These are phyloP conservation scores for Umbilicaria muhlenbergii DNA, from an alignment of 495 filamentous ascomycete genomes.

Conservation along the genomic window DNA sequence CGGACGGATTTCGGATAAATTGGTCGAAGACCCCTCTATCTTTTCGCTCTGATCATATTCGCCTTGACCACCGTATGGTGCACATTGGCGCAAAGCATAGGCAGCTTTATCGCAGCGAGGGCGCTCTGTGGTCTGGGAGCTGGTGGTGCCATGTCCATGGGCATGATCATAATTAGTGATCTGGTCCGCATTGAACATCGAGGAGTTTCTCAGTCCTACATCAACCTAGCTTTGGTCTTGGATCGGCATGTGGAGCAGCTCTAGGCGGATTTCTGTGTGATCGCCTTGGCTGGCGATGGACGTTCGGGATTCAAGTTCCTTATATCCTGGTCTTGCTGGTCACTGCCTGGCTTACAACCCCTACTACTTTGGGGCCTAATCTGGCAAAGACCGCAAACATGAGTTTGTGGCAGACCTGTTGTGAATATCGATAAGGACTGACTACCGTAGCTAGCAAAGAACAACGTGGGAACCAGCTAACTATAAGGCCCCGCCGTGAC, in stretches of 20 bases:
- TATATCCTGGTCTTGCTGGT: conserved; percentile 43
- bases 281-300: conserved; percentile 57
- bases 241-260: conserved; percentile 50
- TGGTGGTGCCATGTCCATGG: conserved; percentile 57
- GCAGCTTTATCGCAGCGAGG: conserved; percentile 54
- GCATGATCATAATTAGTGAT: conserved; percentile 58
- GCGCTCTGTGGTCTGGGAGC: conserved; percentile 62
- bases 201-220: conserved; percentile 59
- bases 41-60: conserved; percentile 48
- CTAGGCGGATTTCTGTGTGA: conserved; percentile 64
- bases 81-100: conserved; percentile 52
- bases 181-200: conserved; percentile 61
- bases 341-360: conserved; percentile 39
- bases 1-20: conserved; percentile 55
- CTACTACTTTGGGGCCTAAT: conserved; percentile 40
- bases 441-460: too few relatives aligned
- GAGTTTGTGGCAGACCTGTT: conserved; percentile 34
- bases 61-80: conserved; percentile 56
- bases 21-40: conserved; percentile 53
- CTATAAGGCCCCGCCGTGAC: too few relatives aligned
- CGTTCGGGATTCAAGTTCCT: conserved; percentile 53
- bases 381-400: conserved; percentile 23
- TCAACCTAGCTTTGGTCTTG: conserved; percentile 55
- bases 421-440: too few relatives aligned
- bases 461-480: too few relatives aligned